phyloP scores from a whole-genome alignment of 192 early-diverging fungal genomes.

The Linnemannia zychae region DNA sequence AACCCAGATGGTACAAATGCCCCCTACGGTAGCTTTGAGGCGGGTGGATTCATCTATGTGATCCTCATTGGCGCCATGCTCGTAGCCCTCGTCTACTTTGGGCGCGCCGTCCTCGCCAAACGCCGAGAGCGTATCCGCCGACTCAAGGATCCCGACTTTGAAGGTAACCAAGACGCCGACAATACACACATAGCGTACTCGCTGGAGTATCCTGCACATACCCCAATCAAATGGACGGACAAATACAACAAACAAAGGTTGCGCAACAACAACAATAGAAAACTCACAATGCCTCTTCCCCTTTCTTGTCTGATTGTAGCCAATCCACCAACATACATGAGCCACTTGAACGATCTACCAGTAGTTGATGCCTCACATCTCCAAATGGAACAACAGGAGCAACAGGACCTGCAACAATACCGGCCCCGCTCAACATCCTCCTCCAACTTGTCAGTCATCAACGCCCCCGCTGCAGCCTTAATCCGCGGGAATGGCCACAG shows the following conservation, averaged over 20 bases:
- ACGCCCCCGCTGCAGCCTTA: constrained; percentile 3
- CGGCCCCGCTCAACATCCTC: background rate
- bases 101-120: constrained; percentile 2
- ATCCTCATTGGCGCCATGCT: constrained; percentile 12
- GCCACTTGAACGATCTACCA: constrained; percentile 24
- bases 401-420: background rate
- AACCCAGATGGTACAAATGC: background rate
- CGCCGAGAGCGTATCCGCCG: constrained; percentile 9
- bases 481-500: constrained; percentile 18
- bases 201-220: too few species aligned
- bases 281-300: background rate
- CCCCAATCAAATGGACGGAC: too few species aligned
- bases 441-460: constrained; percentile 6
- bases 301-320: background rate
- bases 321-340: constrained; percentile 20
- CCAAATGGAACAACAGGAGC: background rate
- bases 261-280: background rate
- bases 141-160: constrained; percentile 31
- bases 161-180: constrained; percentile 19
- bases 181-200: background rate
- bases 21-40: background rate
- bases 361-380: background rate
- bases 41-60: constrained; percentile 31
- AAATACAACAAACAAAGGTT: background rate
- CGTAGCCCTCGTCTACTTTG: constrained; percentile 31